Percentiles rank a stretch among this genome's conserved stretches.
Conservation (phyloP, 208 protist genomes). For the Leishmania tropica region DNA sequence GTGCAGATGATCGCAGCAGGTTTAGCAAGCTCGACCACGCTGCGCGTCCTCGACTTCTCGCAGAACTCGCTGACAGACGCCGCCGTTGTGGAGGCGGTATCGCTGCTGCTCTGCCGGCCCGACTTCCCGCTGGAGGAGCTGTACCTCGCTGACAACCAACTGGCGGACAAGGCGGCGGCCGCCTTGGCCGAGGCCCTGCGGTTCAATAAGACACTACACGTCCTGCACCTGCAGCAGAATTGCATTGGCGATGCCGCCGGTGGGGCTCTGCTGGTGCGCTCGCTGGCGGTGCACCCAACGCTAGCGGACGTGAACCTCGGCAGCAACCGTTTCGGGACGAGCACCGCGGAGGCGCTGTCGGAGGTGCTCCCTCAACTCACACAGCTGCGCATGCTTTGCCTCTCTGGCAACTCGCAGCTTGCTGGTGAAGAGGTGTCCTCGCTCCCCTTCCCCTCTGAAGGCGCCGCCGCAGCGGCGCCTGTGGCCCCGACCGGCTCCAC, state of each 20-base stretch:
- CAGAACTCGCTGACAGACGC: constrained; percentile 81
- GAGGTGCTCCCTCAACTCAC: constrained; percentile 52
- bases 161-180: constrained; percentile 54
- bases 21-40: constrained; percentile 54
- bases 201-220: constrained; percentile 76
- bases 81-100: constrained; percentile 54
- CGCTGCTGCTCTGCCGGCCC: constrained; percentile 65
- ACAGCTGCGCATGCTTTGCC: constrained; percentile 56
- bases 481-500: neutral
- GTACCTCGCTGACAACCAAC: constrained; percentile 79
- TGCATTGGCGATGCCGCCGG: constrained; percentile 72
- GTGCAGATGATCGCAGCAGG: constrained; percentile 65
- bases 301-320: constrained; percentile 70
- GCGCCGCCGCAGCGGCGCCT: neutral
- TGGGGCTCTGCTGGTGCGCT: constrained; percentile 51
- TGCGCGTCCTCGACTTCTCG: constrained; percentile 85
- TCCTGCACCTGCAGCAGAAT: constrained; percentile 84
- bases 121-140: constrained; percentile 78
- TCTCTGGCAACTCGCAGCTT: constrained; percentile 69
- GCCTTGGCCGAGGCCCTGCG: constrained; percentile 71
- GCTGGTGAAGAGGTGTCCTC: constrained; percentile 22
- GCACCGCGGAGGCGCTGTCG: constrained; percentile 47
- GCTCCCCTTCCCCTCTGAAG: neutral
- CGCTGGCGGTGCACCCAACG: constrained; percentile 49
- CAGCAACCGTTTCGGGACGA: constrained; percentile 71